Evolutionary conservation across 106 monocot species (phyloP), one percentile per base, ranked within the genome.

Genomic region (Allium cepa): DNA sequence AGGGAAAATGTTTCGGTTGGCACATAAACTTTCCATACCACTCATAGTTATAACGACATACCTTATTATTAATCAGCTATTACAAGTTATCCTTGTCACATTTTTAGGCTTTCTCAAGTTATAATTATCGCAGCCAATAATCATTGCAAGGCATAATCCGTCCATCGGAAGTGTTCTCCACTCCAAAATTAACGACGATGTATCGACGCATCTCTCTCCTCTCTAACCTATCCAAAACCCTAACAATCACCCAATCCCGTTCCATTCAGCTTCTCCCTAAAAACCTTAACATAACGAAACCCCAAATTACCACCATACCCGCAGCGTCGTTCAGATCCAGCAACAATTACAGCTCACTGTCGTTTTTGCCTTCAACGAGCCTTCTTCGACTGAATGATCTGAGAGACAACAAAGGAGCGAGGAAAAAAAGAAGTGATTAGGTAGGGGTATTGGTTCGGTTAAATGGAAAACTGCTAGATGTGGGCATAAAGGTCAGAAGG

Each of bases 401-500:
- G 59, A 79, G 85, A 75, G 88, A 90, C 53, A 87, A 90, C 51
- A 73, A 75, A 15, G 91, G 91, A 55, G 60, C 87, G 62, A 77
- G 73, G 81, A 71, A 95, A 63, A 75, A 95, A 91, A 88, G 91
- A 95, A 28, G 77, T 63, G 95, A 45, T 91, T 91, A 71, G 95
- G 95, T 28, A 51, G 95, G 27, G 94, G 95, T 36, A 95, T 95
- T 70, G 95, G 95, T 46, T 96, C 95, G 10, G 95, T 91, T 8
- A 85, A 78, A 68, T 91, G 95, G 50, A 96, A 96, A 78, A 96
- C 91, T 14, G 95, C 86, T 0, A 91, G 88, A 47, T 72, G 88
- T 27, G 95, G 95, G 3, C 95, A 96, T 72, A 96, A 96, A 69
- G 95, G 95, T 7, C 95, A 96, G 80, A 91, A 85, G 72, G 95